Base-by-base conservation (phyloP, 1,139 yeast genomes). In the Kodamaea arcana region DNA sequence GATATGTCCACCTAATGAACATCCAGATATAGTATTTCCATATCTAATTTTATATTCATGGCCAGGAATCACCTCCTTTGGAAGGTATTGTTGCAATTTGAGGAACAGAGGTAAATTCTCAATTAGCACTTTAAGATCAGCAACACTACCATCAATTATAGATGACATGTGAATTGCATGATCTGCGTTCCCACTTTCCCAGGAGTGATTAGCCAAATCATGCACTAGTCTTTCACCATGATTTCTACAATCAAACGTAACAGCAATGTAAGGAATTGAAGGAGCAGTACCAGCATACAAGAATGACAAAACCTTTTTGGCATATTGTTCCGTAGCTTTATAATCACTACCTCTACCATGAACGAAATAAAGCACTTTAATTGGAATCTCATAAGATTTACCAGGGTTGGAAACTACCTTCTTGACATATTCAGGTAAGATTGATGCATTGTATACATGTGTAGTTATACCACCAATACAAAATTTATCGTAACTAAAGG, bases 1-100 rank as follows among this genome's bases (percentile, higher is more conserved):
- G 9, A 71, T 58, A 52, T 80, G 84, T 0, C 77, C 87, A 2
- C 87, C 86, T 42, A 78, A 60, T 0, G 85, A 78, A 33, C 66
- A 66, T 3, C 87, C 87, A 22, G 70, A 51, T 17, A 76, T 53
- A 21, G 70, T 59, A 45, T 68, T 69, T 32, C 50, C 48, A 41
- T 53, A 60, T 17, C 42, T 37, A 34, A 64, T 46, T 24, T 44
- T 37, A 4, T 54, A 47, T 10, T 56, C 51, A 22, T 42, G 41
- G 12, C 40, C 43, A 29, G 53, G 51, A 18, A 51, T 45, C 22
- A 51, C 50, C 1, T 54, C 48, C 21, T 35, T 29, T 8, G 41
- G 38, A 14, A 70, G 47, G 31, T 46, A 47, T 26, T 47, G 36
- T 15, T 66, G 69, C 41, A 66, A 56, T 29, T 62, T 56, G 30